phyloP scores from a whole-genome alignment of 306 rosid species.

The Cicer cuneatum region DNA sequence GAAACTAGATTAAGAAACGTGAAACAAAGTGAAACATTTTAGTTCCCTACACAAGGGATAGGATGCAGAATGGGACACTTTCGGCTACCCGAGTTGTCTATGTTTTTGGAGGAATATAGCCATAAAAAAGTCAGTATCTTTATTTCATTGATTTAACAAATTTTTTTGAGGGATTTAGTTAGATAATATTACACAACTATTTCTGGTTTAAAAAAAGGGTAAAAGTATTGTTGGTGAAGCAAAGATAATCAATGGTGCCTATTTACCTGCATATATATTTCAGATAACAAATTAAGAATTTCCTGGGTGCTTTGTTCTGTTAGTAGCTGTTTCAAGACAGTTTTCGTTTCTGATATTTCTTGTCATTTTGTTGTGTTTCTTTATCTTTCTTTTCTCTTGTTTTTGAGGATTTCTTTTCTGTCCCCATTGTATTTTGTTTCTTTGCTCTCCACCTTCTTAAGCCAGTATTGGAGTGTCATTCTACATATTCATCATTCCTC shows the following conservation, averaged over 20 bases:
- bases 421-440: not conserved
- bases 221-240: not conserved
- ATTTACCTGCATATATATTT: not conserved
- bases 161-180: slow-evolving; percentile 9
- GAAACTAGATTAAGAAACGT: slow-evolving; percentile 16
- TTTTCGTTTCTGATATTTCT: not conserved
- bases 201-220: slow-evolving; percentile 11
- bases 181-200: slow-evolving; percentile 2
- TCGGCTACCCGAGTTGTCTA: not conserved
- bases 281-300: not conserved
- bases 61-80: slow-evolving; percentile 30
- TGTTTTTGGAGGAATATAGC: slow-evolving; percentile 15
- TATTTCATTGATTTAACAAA: not conserved
- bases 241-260: slow-evolving; percentile 2
- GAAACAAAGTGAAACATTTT: not conserved
- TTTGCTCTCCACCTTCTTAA: slow-evolving; percentile 4
- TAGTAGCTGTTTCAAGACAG: slow-evolving; percentile 5
- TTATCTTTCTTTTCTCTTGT: not conserved
- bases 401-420: slow-evolving; percentile 20
- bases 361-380: not conserved
- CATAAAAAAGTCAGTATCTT: not conserved
- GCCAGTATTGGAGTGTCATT: slow-evolving; percentile 11
- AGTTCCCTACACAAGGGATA: slow-evolving; percentile 19
- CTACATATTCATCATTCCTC: not conserved
- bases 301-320: not conserved